Conservation (phyloP, 1,284 basidiomycete species). For the Fomitopsis pinicola region DNA sequence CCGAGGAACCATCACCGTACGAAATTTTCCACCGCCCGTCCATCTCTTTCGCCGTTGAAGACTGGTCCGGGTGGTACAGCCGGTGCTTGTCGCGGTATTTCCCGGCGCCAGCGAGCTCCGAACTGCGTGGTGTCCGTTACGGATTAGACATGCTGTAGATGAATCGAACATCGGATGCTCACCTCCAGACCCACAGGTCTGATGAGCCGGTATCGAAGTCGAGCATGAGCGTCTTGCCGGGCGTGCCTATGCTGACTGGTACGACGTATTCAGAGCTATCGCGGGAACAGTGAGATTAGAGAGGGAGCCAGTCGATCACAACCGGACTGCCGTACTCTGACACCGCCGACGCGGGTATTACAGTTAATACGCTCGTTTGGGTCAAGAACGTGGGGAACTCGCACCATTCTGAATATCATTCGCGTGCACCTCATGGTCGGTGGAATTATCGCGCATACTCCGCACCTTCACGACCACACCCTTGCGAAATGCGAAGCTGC, state of each 20-base stretch:
- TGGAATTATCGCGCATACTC: constrained; percentile 20
- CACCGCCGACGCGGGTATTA: background rate
- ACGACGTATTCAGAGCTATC: constrained; percentile 34
- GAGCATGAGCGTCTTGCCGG: constrained; percentile 32
- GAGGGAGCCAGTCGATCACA: background rate
- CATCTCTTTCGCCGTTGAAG: constrained; percentile 27
- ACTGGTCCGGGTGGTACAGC: constrained; percentile 31
- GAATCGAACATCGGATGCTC: background rate
- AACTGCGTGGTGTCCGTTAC: constrained; percentile 8
- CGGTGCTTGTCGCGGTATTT: constrained; percentile 22
- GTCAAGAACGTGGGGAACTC: background rate
- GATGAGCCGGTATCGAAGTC: constrained; percentile 37
- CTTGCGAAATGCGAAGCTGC: constrained; percentile 27
- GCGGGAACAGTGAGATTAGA: background rate
- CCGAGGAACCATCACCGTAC: constrained; percentile 38
- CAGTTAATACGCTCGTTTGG: background rate
- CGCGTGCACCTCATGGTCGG: constrained; percentile 31
- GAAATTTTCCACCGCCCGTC: constrained; percentile 34
- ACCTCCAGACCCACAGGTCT: constrained; percentile 34
- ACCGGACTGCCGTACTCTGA: background rate
- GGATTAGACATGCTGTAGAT: background rate
- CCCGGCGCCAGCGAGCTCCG: constrained; percentile 22
- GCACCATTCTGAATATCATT: constrained; percentile 33
- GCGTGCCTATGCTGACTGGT: constrained; percentile 34
- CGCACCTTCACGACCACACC: constrained; percentile 28